Percentiles rank a stretch among this genome's conserved stretches.
These are phyloP conservation scores for Amanita subjunquillea DNA, from an alignment of 768 basidiomycete species.

Conservation along the genomic window DNA sequence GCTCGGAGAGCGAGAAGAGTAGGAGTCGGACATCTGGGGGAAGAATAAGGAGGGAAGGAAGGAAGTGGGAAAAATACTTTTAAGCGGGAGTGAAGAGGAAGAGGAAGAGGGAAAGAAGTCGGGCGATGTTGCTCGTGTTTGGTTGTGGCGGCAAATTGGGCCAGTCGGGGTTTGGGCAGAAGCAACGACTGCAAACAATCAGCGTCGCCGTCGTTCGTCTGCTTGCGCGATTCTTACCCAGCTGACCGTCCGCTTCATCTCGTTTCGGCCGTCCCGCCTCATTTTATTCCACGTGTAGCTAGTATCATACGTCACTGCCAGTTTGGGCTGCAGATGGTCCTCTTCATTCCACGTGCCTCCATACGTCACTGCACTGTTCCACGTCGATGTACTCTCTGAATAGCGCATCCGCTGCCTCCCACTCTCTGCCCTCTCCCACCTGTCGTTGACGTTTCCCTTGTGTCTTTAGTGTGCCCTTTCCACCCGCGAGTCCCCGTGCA, in stretches of 20 bases:
- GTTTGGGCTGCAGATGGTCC: too few species aligned
- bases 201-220: conserved; percentile 3
- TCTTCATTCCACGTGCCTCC: too few species aligned
- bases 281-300: too few species aligned
- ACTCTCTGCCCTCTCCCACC: neutral
- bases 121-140: conserved; percentile 39
- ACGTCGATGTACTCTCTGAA: conserved; percentile 32
- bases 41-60: conserved; percentile 17
- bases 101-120: conserved; percentile 43
- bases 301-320: too few species aligned
- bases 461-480: neutral
- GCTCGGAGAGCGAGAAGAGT: conserved; percentile 61
- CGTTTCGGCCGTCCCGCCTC: neutral
- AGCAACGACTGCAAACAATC: conserved; percentile 26
- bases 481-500: neutral
- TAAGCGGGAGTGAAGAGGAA: conserved; percentile 40
- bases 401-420: conserved; percentile 17
- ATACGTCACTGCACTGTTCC: conserved; percentile 16
- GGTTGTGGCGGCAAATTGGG: conserved; percentile 27
- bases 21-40: conserved; percentile 66
- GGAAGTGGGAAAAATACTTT: conserved; percentile 35
- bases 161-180: conserved; percentile 42
- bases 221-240: conserved; percentile 18
- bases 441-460: too few species aligned
- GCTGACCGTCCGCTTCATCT: conserved; percentile 9